phyloP scores from a whole-genome alignment of 306 rosid genomes.

The Quercus alba region DNA sequence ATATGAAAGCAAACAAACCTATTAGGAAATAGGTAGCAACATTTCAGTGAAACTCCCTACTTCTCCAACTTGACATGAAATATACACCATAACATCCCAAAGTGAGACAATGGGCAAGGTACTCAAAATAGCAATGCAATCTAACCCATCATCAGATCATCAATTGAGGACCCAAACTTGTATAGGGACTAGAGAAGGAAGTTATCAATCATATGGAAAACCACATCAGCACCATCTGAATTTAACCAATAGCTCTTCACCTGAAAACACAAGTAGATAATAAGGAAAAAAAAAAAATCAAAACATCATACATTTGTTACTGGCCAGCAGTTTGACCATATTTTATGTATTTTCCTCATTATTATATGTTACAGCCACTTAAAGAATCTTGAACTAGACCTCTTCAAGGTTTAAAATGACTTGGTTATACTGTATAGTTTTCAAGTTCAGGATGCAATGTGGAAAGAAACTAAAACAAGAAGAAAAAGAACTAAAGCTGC shows the following conservation, averaged over 20 bases:
- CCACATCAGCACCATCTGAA: constrained; percentile 96
- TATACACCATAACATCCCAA: constrained; percentile 28
- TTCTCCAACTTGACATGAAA: constrained; percentile 17
- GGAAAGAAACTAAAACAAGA: not conserved
- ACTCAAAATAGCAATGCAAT: constrained; percentile 6
- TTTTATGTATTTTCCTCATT: not conserved
- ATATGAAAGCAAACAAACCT: not conserved
- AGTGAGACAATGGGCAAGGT: constrained; percentile 15
- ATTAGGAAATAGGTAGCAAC: constrained; percentile 9
- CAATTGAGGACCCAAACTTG: constrained; percentile 10
- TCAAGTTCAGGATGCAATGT: not conserved
- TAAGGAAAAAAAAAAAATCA: not conserved
- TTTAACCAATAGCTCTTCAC: constrained; percentile 88
- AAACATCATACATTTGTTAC: constrained; percentile 6
- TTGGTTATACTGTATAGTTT: not conserved
- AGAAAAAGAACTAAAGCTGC: not conserved
- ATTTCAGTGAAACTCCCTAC: constrained; percentile 10
- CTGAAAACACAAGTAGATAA: constrained; percentile 40
- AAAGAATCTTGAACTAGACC: not conserved
- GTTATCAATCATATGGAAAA: constrained; percentile 82
- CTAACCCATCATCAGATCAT: constrained; percentile 21
- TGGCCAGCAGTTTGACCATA: not conserved
- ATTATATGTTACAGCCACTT: not conserved
- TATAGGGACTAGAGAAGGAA: constrained; percentile 49
- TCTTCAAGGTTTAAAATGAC: not conserved